These are phyloP conservation scores for Sporothrix sp. DNA, from an alignment of 2,329 filamentous ascomycete genomes.

Conservation along the genomic window DNA sequence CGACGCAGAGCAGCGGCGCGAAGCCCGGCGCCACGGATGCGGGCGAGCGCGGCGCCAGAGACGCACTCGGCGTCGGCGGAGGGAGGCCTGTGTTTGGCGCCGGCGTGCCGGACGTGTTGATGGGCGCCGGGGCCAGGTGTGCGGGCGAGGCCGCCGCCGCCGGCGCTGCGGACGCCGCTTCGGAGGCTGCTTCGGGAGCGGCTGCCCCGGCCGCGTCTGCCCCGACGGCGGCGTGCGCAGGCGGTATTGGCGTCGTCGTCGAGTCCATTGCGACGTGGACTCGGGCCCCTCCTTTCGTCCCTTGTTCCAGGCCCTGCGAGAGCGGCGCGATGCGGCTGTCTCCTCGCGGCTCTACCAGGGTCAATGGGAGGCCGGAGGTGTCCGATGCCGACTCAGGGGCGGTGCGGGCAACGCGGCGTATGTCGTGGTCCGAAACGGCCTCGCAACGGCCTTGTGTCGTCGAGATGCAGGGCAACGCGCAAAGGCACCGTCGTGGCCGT, in stretches of 20 bases:
- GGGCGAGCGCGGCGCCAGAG: constrained; percentile 1
- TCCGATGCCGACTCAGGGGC: not conserved
- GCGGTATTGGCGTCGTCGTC: constrained; percentile 6
- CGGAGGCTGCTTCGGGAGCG: not conserved
- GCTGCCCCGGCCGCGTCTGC: not conserved
- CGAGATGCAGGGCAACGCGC: too few relatives aligned
- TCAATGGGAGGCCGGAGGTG: not conserved
- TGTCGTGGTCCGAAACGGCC: too few relatives aligned
- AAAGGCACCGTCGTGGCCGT: too few relatives aligned
- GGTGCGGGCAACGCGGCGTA: not conserved
- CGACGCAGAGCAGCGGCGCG: constrained; percentile 64
- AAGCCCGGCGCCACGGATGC: constrained; percentile 28
- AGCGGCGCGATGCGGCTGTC: too few relatives aligned
- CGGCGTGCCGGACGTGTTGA: constrained; percentile 4
- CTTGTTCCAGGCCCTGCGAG: too few relatives aligned
- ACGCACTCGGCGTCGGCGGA: not conserved
- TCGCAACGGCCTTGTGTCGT: too few relatives aligned
- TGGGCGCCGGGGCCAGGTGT: constrained; percentile 1
- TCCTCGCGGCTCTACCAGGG: too few relatives aligned
- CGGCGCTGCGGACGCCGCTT: not conserved
- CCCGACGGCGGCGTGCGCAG: not conserved
- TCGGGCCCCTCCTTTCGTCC: not conserved
- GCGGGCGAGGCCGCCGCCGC: not conserved
- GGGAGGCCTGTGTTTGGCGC: not conserved
- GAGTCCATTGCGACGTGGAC: not conserved